phyloP scores from a whole-genome alignment of 2,329 filamentous ascomycete genomes.

The Clarireedia hainanense region DNA sequence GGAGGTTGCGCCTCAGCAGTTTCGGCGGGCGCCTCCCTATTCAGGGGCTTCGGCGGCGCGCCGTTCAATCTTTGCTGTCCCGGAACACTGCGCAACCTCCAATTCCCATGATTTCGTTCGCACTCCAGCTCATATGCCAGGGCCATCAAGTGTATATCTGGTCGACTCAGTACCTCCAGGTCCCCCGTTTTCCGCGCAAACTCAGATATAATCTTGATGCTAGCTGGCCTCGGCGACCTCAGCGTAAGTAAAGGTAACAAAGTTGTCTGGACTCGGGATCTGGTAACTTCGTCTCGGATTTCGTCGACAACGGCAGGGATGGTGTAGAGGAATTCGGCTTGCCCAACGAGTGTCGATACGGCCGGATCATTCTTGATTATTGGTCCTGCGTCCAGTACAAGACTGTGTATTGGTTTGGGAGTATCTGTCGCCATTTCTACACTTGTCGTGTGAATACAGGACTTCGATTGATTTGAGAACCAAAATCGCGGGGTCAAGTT shows the following conservation, averaged over 20 bases:
- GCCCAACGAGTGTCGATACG: slow-evolving; percentile 70
- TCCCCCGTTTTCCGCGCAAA: slow-evolving; percentile 91
- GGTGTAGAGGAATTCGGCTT: slow-evolving; percentile 71
- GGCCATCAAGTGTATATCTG: slow-evolving; percentile 84
- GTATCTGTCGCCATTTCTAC: slow-evolving; percentile 23
- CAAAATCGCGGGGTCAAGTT: slow-evolving; percentile 13
- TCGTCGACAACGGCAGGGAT: slow-evolving; percentile 81
- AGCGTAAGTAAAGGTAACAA: slow-evolving; percentile 79
- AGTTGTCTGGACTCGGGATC: slow-evolving; percentile 73
- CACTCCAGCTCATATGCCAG: slow-evolving; percentile 92
- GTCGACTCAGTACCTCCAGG: slow-evolving; percentile 74
- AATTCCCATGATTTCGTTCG: slow-evolving; percentile 83
- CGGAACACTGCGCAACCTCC: slow-evolving; percentile 70
- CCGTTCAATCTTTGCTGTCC: slow-evolving; percentile 75
- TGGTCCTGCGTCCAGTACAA: slow-evolving; percentile 85
- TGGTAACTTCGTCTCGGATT: slow-evolving; percentile 76
- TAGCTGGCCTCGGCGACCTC: slow-evolving; percentile 65
- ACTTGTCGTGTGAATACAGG: background rate
- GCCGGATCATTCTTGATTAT: slow-evolving; percentile 89
- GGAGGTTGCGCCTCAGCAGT: background rate
- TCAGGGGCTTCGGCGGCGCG: slow-evolving; percentile 35
- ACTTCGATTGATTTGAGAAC: background rate
- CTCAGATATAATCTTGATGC: slow-evolving; percentile 69
- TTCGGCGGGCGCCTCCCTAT: slow-evolving; percentile 21
- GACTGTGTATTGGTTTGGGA: slow-evolving; percentile 66